phyloP scores from a whole-genome alignment of 1,139 yeast species.

The Yamadazyma triangularis region DNA sequence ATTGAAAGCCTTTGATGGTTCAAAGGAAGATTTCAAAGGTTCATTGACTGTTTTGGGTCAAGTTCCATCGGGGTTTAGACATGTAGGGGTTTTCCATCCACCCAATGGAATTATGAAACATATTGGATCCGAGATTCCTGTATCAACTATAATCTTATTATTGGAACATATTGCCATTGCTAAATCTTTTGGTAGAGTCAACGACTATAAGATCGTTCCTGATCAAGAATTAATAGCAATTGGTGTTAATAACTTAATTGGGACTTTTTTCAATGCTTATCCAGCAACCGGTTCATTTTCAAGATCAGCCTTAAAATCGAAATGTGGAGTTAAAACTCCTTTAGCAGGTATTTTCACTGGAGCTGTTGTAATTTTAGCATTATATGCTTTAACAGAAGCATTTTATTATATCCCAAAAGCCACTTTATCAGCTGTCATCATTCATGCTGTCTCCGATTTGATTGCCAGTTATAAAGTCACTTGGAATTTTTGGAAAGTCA shows the following conservation, averaged over 20 bases:
- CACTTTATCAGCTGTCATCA: conserved; percentile 77
- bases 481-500: conserved; percentile 67
- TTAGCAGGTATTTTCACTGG: conserved; percentile 92
- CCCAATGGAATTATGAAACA: conserved; percentile 59
- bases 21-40: conserved; percentile 26
- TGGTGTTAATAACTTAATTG: conserved; percentile 86
- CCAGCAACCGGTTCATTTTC: conserved; percentile 97
- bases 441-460: conserved; percentile 92
- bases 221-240: conserved; percentile 94
- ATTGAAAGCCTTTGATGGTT: conserved; percentile 46
- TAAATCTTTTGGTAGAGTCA: conserved; percentile 88
- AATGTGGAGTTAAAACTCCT: conserved; percentile 95
- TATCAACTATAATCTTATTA: conserved; percentile 74
- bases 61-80: conserved; percentile 77
- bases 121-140: conserved; percentile 78
- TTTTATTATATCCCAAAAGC: conserved; percentile 92
- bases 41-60: conserved; percentile 65
- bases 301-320: conserved; percentile 89
- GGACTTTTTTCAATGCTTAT: conserved; percentile 88
- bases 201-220: conserved; percentile 86
- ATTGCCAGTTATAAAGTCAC: conserved; percentile 70
- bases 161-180: conserved; percentile 93
- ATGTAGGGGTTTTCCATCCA: conserved; percentile 68
- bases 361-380: conserved; percentile 77
- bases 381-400: conserved; percentile 76